Percentiles rank a stretch among this genome's conserved stretches.
These are phyloP conservation scores for Rhizopus arrhizus DNA, from an alignment of 371 early-diverging fungal genomes.

Conservation along the genomic window DNA sequence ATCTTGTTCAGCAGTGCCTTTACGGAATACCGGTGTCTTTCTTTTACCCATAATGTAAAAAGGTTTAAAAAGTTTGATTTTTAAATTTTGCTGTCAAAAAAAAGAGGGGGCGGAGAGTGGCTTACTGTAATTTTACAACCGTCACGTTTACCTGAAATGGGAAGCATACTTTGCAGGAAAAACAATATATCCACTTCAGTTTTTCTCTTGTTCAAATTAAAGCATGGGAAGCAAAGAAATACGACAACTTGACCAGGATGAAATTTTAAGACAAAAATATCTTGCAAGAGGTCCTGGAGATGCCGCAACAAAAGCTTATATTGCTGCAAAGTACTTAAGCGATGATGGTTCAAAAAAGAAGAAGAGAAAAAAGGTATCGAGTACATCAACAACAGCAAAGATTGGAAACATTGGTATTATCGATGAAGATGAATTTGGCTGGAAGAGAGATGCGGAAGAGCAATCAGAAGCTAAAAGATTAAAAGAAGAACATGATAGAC, in stretches of 20 bases:
- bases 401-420: conserved; percentile 61
- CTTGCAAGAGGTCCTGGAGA: conserved; percentile 51
- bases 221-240: conserved; percentile 11
- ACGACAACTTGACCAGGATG: conserved; percentile 35
- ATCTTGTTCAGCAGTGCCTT: conserved; percentile 15
- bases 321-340: conserved; percentile 47
- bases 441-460: conserved; percentile 31
- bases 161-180: not conserved
- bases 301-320: conserved; percentile 51
- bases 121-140: not conserved
- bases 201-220: not conserved
- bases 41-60: conserved; percentile 22
- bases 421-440: conserved; percentile 54
- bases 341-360: conserved; percentile 40
- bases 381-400: not conserved
- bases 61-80: no score
- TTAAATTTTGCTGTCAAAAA: no score
- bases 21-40: conserved; percentile 44
- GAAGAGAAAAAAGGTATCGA: conserved; percentile 47
- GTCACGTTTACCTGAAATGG: not conserved
- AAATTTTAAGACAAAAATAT: conserved; percentile 39
- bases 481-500: conserved; percentile 24
- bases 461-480: conserved; percentile 8
- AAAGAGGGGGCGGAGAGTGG: not conserved
- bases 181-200: no score